Percentiles rank a stretch among this genome's conserved stretches.
These are phyloP conservation scores for Hyaloperonospora arabidopsidis DNA, from an alignment of 352 stramenopile species.

Conservation along the genomic window DNA sequence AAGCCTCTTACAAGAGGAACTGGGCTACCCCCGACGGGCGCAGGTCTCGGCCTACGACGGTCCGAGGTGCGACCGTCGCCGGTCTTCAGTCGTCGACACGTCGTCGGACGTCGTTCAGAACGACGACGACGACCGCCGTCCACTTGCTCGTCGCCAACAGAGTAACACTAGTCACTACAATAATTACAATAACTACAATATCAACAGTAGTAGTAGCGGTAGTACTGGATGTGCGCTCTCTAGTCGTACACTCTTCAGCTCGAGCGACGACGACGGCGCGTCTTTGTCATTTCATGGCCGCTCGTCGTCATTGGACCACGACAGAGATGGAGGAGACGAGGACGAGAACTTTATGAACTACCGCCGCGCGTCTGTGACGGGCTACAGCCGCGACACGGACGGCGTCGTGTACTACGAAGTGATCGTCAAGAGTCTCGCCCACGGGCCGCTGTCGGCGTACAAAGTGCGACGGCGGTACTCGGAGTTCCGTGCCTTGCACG, in stretches of 20 bases:
- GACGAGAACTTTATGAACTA: conserved; percentile 72
- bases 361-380: conserved; percentile 54
- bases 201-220: conserved; percentile 20
- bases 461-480: conserved; percentile 73
- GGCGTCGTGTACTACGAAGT: conserved; percentile 78
- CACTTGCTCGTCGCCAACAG: no score
- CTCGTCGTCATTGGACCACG: conserved; percentile 15
- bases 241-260: conserved; percentile 19
- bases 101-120: conserved; percentile 23
- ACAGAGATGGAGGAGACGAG: conserved; percentile 25
- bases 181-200: neutral
- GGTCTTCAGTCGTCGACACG: conserved; percentile 23
- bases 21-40: conserved; percentile 48
- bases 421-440: conserved; percentile 48
- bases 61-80: conserved; percentile 26
- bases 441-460: conserved; percentile 68
- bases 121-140: conserved; percentile 9
- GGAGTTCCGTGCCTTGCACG: conserved; percentile 58
- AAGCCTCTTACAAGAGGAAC: conserved; percentile 64
- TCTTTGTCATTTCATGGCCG: conserved; percentile 22
- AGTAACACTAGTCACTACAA: no score
- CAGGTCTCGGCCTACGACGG: conserved; percentile 5
- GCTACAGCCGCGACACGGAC: conserved; percentile 66
- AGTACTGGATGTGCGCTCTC: conserved; percentile 7
- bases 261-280: conserved; percentile 23